Evolutionary conservation across 768 basidiomycete species (phyloP).

Genomic region (Coprinopsis sp.): DNA sequence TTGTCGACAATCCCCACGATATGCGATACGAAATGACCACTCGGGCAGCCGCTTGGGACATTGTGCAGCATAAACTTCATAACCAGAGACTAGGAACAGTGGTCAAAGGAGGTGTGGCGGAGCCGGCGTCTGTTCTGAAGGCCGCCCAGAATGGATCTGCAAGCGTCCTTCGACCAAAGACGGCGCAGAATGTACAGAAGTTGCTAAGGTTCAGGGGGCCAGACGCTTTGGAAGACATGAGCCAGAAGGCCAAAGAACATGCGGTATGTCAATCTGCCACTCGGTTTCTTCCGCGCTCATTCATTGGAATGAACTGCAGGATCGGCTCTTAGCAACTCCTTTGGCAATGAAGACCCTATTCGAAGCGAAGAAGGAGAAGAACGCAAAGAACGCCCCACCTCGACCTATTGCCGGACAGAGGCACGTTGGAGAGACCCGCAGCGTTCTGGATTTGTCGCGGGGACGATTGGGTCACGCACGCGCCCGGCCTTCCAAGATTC

Average conservation of each 20-base stretch:
- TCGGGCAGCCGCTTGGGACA: conserved; percentile 81
- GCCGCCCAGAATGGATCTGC: conserved; percentile 40
- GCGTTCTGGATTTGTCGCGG: conserved; percentile 50
- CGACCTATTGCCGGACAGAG: conserved; percentile 50
- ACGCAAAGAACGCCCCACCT: conserved; percentile 23
- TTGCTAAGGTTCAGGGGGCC: conserved; percentile 54
- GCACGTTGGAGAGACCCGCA: conserved; percentile 51
- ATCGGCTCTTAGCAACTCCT: conserved; percentile 63
- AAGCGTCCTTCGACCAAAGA: conserved; percentile 53
- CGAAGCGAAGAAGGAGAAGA: conserved; percentile 38
- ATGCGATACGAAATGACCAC: conserved; percentile 86
- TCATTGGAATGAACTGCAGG: conserved; percentile 35
- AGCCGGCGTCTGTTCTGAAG: conserved; percentile 42
- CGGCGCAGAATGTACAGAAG: conserved; percentile 74
- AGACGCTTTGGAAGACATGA: conserved; percentile 43
- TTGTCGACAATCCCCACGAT: conserved; percentile 94
- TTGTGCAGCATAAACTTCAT: conserved; percentile 54
- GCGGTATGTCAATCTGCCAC: conserved; percentile 44
- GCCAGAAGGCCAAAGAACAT: conserved; percentile 56
- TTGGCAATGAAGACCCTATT: conserved; percentile 44
- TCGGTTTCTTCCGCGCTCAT: not conserved
- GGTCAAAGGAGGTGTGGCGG: conserved; percentile 46
- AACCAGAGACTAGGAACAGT: conserved; percentile 39
- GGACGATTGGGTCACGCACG: conserved; percentile 41
- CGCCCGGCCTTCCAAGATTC: conserved; percentile 16